Evolutionary conservation across 2,329 filamentous ascomycete species (phyloP).

Genomic region (Epichloe elymi): DNA sequence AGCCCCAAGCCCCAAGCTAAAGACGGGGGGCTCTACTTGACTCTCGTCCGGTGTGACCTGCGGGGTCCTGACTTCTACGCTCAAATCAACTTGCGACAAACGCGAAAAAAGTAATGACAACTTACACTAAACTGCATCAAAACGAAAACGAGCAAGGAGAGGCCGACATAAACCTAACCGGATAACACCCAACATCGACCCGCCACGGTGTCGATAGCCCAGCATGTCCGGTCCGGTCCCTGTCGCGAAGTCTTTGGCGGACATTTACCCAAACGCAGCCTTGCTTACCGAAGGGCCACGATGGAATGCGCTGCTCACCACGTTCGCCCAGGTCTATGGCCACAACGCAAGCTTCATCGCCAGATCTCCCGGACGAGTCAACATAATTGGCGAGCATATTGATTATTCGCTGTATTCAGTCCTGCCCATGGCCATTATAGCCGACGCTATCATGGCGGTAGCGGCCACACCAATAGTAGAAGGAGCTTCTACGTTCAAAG

Average conservation of each 20-base stretch:
- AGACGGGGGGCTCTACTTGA: no score
- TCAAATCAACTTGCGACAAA: not conserved
- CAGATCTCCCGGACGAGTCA: conserved; percentile 85
- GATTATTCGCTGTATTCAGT: conserved; percentile 97
- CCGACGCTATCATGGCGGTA: conserved; percentile 82
- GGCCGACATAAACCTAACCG: no score
- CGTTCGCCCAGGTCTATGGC: conserved; percentile 60
- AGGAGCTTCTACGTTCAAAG: conserved; percentile 41
- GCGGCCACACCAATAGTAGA: conserved; percentile 37
- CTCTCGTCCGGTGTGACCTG: not conserved
- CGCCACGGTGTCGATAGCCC: not conserved
- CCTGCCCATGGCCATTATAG: conserved; percentile 86
- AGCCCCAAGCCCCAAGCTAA: no score
- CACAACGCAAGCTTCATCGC: conserved; percentile 66
- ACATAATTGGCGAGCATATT: conserved; percentile 98
- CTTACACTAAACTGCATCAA: not conserved
- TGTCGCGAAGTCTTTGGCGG: conserved; percentile 57
- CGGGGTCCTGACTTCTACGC: not conserved
- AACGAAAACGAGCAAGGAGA: not conserved
- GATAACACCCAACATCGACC: not conserved
- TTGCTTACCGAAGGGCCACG: conserved; percentile 53
- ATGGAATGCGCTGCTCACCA: conserved; percentile 61
- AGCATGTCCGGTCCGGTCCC: conserved; percentile 51
- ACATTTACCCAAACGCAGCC: conserved; percentile 72
- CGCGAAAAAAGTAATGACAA: not conserved